Evolutionary conservation across 345 rosid species (phyloP), one percentile per base, ranked within the genome.

Genomic region (Arabidopsis suecica): DNA sequence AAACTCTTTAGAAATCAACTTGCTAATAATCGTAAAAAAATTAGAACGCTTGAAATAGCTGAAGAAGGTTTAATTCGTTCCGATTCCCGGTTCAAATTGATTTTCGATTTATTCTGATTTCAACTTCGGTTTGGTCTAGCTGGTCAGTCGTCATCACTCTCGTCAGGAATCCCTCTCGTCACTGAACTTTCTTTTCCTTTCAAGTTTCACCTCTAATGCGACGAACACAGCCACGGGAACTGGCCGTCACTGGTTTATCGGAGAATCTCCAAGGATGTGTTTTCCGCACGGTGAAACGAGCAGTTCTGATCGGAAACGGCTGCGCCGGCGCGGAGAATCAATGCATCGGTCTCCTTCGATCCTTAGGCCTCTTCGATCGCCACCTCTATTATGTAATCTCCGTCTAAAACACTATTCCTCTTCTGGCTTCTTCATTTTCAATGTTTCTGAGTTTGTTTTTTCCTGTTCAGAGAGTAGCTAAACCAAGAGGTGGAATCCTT

Each of bases 281-380:
- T 33, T 23, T 16, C 77, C 49, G 82, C 23, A 65, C 45, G 18
- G 83, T 91, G 62, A 84, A 75, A 77, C 87, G 93, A 54, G 94
- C 87, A 37, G 76, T 88, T 14, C 83, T 91, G 14, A 79, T 93
- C 63, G 96, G 97, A n/a, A 93, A 93, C 71, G 98, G 96, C 25
- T 82, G 83, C 76, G 84, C 97, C 18, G 97, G 97, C 51, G 90
- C 98, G n/a, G 98, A 91, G 88, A 93, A 78, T 82, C 97, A 91
- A 76, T 87, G 94, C 80, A 38, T 88, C 65, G 98, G 97, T 59
- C 83, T 93, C 82, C 67, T 93, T 83, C 93, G 95, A 13, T 87
- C 97, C 63, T 84, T 93, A 40, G 96, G 95, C 71, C 96, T 93
- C 82, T 75, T 79, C 73, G 85, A 82, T 80, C 85, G 86, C 72